These are phyloP conservation scores for Steccherinum ochraceum DNA, from an alignment of 768 basidiomycete species.

Conservation along the genomic window DNA sequence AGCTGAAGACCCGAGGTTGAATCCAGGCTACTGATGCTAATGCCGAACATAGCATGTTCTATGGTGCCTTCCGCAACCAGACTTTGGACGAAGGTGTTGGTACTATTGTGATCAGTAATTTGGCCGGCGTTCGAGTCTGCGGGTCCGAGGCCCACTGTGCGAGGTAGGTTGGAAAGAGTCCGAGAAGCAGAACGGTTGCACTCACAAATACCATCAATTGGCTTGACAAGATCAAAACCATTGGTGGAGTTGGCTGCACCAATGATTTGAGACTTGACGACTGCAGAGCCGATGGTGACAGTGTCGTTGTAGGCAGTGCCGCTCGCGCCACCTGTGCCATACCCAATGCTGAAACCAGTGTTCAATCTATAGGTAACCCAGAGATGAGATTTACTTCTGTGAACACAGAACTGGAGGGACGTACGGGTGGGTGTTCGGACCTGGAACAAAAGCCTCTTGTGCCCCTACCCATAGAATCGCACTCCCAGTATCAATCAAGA, in stretches of 20 bases:
- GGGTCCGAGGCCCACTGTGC: constrained; percentile 3
- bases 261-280: constrained; percentile 5
- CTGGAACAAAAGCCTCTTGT: constrained; percentile 1
- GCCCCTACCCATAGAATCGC: constrained; percentile 8
- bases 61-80: constrained; percentile 3
- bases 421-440: constrained; percentile 1
- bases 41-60: constrained; percentile 1
- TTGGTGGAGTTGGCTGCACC: constrained; percentile 1
- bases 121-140: constrained; percentile 5
- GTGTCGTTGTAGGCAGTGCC: constrained; percentile 3
- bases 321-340: constrained; percentile 4
- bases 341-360: neutral
- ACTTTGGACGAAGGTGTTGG: constrained; percentile 5
- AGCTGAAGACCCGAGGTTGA: neutral
- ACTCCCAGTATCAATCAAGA: constrained; percentile 8
- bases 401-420: neutral
- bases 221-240: neutral
- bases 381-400: no score
- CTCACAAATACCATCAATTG: constrained; percentile 8
- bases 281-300: constrained; percentile 4
- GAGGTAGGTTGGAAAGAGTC: neutral
- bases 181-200: neutral
- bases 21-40: neutral
- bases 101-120: constrained; percentile 1
- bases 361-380: neutral